Evolutionary conservation across 2,329 filamentous ascomycete species (phyloP).

Genomic region (Scortechinia acanthostroma): DNA sequence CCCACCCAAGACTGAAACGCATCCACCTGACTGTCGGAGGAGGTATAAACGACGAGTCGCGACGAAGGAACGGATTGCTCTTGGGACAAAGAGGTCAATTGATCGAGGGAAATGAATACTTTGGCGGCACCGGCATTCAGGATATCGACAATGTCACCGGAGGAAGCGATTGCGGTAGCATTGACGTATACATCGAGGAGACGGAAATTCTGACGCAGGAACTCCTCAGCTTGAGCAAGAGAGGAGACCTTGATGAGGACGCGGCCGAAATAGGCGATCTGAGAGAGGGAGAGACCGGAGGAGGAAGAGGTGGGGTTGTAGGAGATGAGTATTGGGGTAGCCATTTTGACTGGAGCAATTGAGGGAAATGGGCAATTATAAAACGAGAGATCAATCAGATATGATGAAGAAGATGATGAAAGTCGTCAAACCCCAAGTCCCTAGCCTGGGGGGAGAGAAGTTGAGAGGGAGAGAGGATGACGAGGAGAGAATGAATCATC

Average conservation of each 20-base stretch:
- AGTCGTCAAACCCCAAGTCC: not conserved
- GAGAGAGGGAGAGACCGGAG: constrained; percentile 38
- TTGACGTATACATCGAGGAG: constrained; percentile 1
- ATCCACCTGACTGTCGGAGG: constrained; percentile 18
- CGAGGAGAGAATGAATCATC: not conserved
- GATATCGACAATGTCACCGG: constrained; percentile 15
- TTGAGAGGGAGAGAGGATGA: not conserved
- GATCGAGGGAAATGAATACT: constrained; percentile 49
- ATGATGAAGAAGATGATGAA: too few species aligned
- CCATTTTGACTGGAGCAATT: constrained; percentile 18
- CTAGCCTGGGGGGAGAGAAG: not conserved
- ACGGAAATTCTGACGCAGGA: constrained; percentile 3
- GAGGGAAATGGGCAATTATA: not conserved
- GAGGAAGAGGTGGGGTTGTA: constrained; percentile 34
- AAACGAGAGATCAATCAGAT: not conserved
- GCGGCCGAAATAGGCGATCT: constrained; percentile 49
- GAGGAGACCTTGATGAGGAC: constrained; percentile 41
- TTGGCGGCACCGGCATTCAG: constrained; percentile 60
- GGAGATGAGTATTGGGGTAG: constrained; percentile 34
- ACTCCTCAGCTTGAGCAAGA: constrained; percentile 9
- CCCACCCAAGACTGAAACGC: constrained; percentile 27
- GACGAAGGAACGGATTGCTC: constrained; percentile 5
- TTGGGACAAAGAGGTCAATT: constrained; percentile 27
- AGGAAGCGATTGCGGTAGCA: not conserved
- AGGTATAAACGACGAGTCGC: constrained; percentile 7